phyloP scores from a whole-genome alignment of 2,329 filamentous ascomycete genomes.

The Clarireedia sp. region DNA sequence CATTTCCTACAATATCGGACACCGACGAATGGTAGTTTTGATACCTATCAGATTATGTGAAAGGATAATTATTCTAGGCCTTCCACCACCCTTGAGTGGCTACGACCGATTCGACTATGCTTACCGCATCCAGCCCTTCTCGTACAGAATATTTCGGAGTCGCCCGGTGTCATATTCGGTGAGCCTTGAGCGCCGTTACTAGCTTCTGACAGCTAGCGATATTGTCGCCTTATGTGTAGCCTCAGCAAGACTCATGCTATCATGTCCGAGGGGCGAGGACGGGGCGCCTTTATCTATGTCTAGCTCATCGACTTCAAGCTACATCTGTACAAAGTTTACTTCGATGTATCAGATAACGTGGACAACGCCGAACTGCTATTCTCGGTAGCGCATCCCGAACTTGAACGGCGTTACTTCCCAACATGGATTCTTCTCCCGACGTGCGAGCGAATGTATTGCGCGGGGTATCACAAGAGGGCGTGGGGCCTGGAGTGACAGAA shows the following conservation, averaged over 20 bases:
- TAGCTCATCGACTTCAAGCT: background rate
- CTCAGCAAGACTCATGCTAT: background rate
- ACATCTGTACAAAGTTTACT: background rate
- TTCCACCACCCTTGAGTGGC: background rate
- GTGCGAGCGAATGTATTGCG: background rate
- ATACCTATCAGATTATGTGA: background rate
- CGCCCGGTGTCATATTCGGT: background rate
- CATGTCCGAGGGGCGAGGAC: background rate
- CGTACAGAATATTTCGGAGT: background rate
- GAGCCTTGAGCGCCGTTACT: background rate
- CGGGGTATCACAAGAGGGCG: background rate
- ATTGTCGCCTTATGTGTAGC: background rate
- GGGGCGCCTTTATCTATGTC: background rate
- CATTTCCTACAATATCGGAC: background rate
- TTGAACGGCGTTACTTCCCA: background rate
- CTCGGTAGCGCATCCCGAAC: constrained; percentile 2
- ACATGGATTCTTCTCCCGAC: constrained; percentile 1
- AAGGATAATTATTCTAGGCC: background rate
- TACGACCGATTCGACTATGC: background rate
- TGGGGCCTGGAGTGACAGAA: background rate
- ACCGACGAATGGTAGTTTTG: background rate
- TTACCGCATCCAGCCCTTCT: background rate
- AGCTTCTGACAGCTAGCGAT: background rate
- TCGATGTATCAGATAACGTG: constrained; percentile 5
- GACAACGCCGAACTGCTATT: background rate